Percentiles rank a stretch among this genome's conserved stretches.
These are phyloP conservation scores for Helotiales sp. DNA, from an alignment of 2,329 filamentous ascomycete species.

Conservation along the genomic window DNA sequence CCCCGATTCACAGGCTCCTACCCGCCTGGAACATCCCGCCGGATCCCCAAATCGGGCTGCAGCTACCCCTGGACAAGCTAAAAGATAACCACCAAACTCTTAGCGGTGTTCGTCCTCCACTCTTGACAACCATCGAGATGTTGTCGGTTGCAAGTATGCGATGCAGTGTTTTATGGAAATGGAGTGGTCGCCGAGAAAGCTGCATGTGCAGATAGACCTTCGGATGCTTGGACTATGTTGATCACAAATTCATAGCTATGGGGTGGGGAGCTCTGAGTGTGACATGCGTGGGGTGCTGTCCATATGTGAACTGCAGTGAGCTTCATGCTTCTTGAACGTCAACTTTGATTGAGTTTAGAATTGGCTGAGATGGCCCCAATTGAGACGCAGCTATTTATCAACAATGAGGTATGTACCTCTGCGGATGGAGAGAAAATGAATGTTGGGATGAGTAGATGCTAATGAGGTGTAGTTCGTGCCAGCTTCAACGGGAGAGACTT, in stretches of 20 bases:
- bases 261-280: not conserved
- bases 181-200: not conserved
- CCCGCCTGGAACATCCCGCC: not conserved
- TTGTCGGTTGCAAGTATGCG: not conserved
- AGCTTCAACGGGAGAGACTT: slow-evolving; percentile 45
- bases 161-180: not conserved
- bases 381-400: slow-evolving; percentile 45
- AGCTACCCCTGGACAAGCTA: not conserved
- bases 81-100: not conserved
- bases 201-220: no score
- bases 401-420: slow-evolving; percentile 42
- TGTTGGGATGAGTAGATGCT: not conserved
- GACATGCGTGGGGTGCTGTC: not conserved
- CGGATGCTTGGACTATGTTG: not conserved
- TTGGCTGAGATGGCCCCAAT: not conserved
- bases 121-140: not conserved
- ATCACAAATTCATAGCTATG: not conserved
- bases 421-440: not conserved
- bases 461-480: slow-evolving; percentile 21
- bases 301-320: not conserved
- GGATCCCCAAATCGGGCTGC: not conserved
- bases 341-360: not conserved
- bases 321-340: not conserved
- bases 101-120: no score
- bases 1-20: not conserved